These are phyloP conservation scores for Phellopilus nigrolimitatus DNA, from an alignment of 1,284 basidiomycete species.

Conservation along the genomic window DNA sequence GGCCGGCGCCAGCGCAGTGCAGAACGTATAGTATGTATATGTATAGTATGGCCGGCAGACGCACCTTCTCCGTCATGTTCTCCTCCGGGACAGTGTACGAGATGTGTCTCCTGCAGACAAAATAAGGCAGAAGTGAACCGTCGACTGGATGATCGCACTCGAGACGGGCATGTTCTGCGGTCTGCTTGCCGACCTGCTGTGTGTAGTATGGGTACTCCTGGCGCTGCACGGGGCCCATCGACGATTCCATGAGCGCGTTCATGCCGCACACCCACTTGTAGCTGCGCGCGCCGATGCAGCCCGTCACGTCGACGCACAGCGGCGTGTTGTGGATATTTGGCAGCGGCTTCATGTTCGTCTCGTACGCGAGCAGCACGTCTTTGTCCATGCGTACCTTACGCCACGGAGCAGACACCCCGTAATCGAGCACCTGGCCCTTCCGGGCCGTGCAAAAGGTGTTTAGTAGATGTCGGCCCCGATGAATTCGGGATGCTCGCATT, in stretches of 20 bases:
- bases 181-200: constrained; percentile 52
- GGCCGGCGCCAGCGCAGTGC: neutral
- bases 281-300: constrained; percentile 55
- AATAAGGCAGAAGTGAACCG: neutral
- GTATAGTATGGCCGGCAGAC: neutral
- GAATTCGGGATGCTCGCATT: constrained; percentile 49
- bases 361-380: too few species aligned
- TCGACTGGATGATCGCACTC: constrained; percentile 46
- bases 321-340: constrained; percentile 54
- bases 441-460: too few species aligned
- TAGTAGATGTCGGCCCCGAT: constrained; percentile 54
- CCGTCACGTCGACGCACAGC: constrained; percentile 47
- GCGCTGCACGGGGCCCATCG: too few species aligned
- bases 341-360: too few species aligned
- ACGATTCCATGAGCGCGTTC: constrained; percentile 44
- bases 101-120: constrained; percentile 36
- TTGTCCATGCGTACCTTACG: too few species aligned
- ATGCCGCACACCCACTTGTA: constrained; percentile 55
- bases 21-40: neutral
- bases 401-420: too few species aligned
- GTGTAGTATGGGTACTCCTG: too few species aligned
- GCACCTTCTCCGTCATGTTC: constrained; percentile 46
- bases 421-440: too few species aligned
- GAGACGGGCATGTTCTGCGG: constrained; percentile 54
- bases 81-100: constrained; percentile 46